Evolutionary conservation across 169 alveolate species (phyloP).

Genomic region (Cytauxzoon felis): DNA sequence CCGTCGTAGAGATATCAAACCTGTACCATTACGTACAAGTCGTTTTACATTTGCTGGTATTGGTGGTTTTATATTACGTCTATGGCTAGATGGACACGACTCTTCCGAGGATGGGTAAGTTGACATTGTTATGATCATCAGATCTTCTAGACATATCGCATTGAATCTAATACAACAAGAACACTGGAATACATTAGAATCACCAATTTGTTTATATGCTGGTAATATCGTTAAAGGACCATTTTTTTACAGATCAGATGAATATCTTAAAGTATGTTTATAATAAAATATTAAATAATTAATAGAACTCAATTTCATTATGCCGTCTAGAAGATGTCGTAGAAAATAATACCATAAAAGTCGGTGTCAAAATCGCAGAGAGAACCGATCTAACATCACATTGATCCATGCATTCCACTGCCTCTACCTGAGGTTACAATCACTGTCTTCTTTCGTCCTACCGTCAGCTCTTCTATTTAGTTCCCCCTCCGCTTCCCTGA

Average conservation of each 20-base stretch:
- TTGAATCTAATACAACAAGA: slow-evolving; percentile 45
- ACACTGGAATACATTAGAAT: slow-evolving; percentile 52
- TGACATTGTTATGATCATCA: neutral
- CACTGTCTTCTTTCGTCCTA: no score
- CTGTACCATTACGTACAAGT: slow-evolving; percentile 54
- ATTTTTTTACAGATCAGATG: slow-evolving; percentile 55
- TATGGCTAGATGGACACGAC: slow-evolving; percentile 54
- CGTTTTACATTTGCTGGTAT: slow-evolving; percentile 60
- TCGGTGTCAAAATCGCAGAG: slow-evolving; percentile 39
- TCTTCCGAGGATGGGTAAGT: slow-evolving; percentile 24
- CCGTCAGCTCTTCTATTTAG: no score
- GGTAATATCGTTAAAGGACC: slow-evolving; percentile 50
- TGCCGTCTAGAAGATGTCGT: slow-evolving; percentile 55
- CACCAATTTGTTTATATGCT: slow-evolving; percentile 39
- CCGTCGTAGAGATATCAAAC: slow-evolving; percentile 32
- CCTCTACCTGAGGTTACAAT: no score
- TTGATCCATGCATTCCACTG: no score
- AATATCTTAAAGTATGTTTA: slow-evolving; percentile 22
- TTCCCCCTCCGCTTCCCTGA: no score
- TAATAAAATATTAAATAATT: neutral
- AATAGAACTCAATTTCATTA: slow-evolving; percentile 15
- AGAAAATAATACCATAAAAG: slow-evolving; percentile 41
- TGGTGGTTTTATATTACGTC: slow-evolving; percentile 42
- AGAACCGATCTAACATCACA: neutral
- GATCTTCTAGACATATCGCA: slow-evolving; percentile 40